Evolutionary conservation across 257 asterid genomes (phyloP), one percentile per base, ranked within the genome.

Genomic region (Solanum boliviense): DNA sequence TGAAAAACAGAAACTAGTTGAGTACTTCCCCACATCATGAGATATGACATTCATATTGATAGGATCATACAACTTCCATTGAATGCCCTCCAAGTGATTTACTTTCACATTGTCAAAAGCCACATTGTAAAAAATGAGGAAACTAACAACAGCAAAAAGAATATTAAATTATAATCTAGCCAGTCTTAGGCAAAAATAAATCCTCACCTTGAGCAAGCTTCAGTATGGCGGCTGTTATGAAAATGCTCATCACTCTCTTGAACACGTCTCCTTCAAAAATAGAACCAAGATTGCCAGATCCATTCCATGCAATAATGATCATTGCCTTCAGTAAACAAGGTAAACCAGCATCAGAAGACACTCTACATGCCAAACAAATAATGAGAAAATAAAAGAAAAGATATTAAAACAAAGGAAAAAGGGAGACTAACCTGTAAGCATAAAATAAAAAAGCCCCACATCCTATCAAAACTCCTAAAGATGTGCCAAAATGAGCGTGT

Each of bases 361-460:
- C 18, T 29, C 67, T 75, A 89, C 83, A 89, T 71, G 87, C 39
- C 36, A 84, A 27, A 41, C 65, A 65, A 75, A 20, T 13, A n/a
- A 84, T 44, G 18, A 83, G 86, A 71, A 84, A 34, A 89, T 56
- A 75, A 32, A 89, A 62, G 38, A 72, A 65, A 82, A 58, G 79
- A 88, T 44, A 62, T 62, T 34, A 27, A 27, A 36, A 27, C 56
- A 88, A 56, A 86, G 46, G 38, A 88, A 67, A 71, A 86, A 10
- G 72, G 41, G 85, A 76, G 44, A 84, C 48, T 88, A 89, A 97
- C 99, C 98, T 97, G 99, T 86, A 97, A 91, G 88, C 93, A 89
- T 92, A 97, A 90, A 87, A 97, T 95, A 81, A 92, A 94, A 89
- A 97, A 95, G 93, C 98, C 92, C 99, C 99, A 97, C 99, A 97